Evolutionary conservation across 495 filamentous ascomycete species (phyloP), one percentile per base, ranked within the genome.

Genomic region (Bacidia rubella): DNA sequence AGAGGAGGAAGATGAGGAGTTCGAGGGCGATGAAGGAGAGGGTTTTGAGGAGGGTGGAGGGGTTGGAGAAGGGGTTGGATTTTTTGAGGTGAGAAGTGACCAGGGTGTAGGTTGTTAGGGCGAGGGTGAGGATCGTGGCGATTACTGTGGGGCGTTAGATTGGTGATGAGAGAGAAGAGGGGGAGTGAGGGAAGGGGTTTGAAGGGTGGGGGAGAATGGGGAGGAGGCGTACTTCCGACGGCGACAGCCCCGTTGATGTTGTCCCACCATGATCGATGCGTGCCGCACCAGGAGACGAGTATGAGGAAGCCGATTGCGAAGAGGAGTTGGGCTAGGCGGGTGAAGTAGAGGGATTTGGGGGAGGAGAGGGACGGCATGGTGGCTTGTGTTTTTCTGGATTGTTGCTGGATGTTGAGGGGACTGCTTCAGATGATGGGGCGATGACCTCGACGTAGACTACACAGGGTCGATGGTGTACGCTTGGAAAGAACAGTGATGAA

Each of bases 231-330:
- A 55, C 56, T 17, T 45, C 57, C 60, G 9, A 62, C 48, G 12
- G 60, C 60, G 7, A 62, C 24, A 19, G 60, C 7, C 3, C 54
- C 60, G 32, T 62, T 51, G 38, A 62, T 59, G 52, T 55, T 51
- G 20, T 41, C 49, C 60, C 60, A 62, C 60, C 60, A 62, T n/a
- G 50, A 40, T n/a, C 60, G 54, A 39, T 62, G 60, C 10, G 46
- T 49, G 21, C 60, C 54, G 27, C 51, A 48, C 24, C 58, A 57
- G 57, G 57, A 55, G 27, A 62, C 52, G 12, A 59, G 27, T 38
- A 62, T 46, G 11, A 62, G 51, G 52, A 62, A 60, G 49, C 54
- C 35, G 40, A 53, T 19, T 11, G 49, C 42, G 40, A 62, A 54
- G 23, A 53, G 22, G 4, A 62, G 26, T 45, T 62, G 60, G 48